Base-by-base conservation (phyloP, 176 grass and related monocot genomes). In the Zea mays region DNA sequence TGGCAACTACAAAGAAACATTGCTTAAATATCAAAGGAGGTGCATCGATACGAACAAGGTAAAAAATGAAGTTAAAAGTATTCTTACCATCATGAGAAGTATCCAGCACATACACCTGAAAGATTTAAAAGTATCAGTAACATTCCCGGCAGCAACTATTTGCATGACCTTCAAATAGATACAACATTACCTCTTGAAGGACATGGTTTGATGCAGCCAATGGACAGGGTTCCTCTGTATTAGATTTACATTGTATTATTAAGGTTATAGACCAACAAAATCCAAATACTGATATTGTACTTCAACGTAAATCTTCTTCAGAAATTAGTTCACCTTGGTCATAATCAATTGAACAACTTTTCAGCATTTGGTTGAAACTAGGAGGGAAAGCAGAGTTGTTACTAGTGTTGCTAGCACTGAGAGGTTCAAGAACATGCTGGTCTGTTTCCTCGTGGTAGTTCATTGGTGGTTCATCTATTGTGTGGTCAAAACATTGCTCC, bases 281-380 rank as follows among this genome's bases (percentile, higher is more conserved):
- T 8, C 6, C 52, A 82, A 72, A 86, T n/a, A 48, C 65, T 35
- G 7, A 67, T 78, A 76, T 1, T 37, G 0, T 75, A 16, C n/a
- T 50, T 51, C 64, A 40, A 60, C 65, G 57, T 40, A 76, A 71
- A 82, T 41, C 37, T 44, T 56, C 3, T 74, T 39, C 1, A n/a
- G 19, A 12, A 87, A 74, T 43, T 79, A 57, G 7, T 60, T 46
- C 69, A 79, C 91, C 87, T 83, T 83, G 46, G 36, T 81, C 45
- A 21, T 49, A 77, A 51, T 79, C 65, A 52, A 14, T 77, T 62
- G 78, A 87, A 67, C 46, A 90, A 85, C 76, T 90, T 78, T 39
- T 80, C 75, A 93, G 70, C 71, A 90, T 81, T 40, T 90, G 79
- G 19, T 64, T 83, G 76, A 87, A 93, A 79, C 87, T 90, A 51